Evolutionary conservation across 1,139 yeast species (phyloP), one percentile per base, ranked within the genome.

Genomic region (Geotrichum reessii): DNA sequence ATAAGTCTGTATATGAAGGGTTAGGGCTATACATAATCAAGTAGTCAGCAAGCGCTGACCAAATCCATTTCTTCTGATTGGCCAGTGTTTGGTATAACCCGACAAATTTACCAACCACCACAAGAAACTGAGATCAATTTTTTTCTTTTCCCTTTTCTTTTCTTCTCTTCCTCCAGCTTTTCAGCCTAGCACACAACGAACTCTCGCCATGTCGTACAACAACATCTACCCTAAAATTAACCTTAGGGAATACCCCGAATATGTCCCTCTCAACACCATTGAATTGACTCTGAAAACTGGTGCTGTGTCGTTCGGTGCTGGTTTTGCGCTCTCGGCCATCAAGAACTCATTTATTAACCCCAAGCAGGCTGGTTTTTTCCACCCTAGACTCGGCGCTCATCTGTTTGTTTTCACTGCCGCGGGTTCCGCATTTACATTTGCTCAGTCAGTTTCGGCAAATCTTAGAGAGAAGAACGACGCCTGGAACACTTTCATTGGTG

Each of bases 401-500:
- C 58, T 63, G 40, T 64, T 63, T 60, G 56, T 61, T 52, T 59
- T 59, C 50, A 60, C 73, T 44, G 66, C 72, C 21, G 70, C 69
- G 21, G 78, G 78, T 28, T 72, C 77, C n/a, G 69, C 76, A 22
- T 79, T 70, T 68, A 69, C 73, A 53, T 73, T 77, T 58, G 71
- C 71, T 14, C 74, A 75, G 49, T 66, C 74, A 21, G 73, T 76
- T 2, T 58, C 76, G 12, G 72, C 80, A 55, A 79, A 79, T 65
- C 65, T 79, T 59, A 71, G 80, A 55, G 76, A 76, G 64, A 70
- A 71, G 62, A 76, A 76, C 60, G 78, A 78, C 55, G 77, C 81
- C 2, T 65, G 73, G 55, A 81, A 78, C 66, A 78, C 80, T 57
- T 76, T 80, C 61, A 67, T 72, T 54, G 83, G 85, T 46, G 84